Evolutionary conservation across 768 basidiomycete genomes (phyloP).

Genomic region (Terana coerulea): DNA sequence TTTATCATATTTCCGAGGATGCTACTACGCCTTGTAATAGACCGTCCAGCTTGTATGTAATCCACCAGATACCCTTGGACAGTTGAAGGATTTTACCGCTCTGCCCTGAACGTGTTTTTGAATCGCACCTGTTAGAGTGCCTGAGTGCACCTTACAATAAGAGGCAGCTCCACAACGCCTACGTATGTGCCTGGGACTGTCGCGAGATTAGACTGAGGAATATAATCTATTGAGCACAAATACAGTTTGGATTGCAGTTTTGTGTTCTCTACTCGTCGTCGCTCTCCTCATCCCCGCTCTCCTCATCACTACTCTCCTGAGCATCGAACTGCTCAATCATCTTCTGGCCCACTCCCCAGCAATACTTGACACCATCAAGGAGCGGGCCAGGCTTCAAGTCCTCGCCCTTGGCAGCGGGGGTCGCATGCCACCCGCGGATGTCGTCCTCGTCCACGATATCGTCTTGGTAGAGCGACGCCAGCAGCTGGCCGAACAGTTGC

Average conservation of each 20-base stretch:
- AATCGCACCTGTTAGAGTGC: not conserved
- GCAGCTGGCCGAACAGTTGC: constrained; percentile 77
- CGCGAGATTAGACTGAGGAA: too few species aligned
- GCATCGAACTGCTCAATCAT: constrained; percentile 83
- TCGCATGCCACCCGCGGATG: constrained; percentile 81
- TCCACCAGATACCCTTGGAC: constrained; percentile 7
- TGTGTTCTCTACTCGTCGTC: constrained; percentile 18
- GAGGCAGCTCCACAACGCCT: constrained; percentile 4
- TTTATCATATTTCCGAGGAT: constrained; percentile 3
- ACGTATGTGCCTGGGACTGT: not conserved
- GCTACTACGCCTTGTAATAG: constrained; percentile 9
- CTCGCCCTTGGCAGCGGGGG: constrained; percentile 50
- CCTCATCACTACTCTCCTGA: constrained; percentile 54
- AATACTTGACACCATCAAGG: constrained; percentile 57
- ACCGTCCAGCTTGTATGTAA: constrained; percentile 9
- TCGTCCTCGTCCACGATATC: constrained; percentile 91
- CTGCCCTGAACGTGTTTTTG: not conserved
- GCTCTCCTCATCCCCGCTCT: constrained; percentile 20
- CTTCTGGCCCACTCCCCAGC: constrained; percentile 65
- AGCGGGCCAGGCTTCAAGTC: constrained; percentile 37
- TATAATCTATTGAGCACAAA: too few species aligned
- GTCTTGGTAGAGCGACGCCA: constrained; percentile 84
- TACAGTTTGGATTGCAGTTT: not conserved
- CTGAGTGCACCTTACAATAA: not conserved
- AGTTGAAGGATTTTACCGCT: not conserved